A percentile compares a stretch with the other conserved stretches of the same genome.
Conservation (phyloP, 2,329 filamentous ascomycete genomes). For the Nemania sp. region DNA sequence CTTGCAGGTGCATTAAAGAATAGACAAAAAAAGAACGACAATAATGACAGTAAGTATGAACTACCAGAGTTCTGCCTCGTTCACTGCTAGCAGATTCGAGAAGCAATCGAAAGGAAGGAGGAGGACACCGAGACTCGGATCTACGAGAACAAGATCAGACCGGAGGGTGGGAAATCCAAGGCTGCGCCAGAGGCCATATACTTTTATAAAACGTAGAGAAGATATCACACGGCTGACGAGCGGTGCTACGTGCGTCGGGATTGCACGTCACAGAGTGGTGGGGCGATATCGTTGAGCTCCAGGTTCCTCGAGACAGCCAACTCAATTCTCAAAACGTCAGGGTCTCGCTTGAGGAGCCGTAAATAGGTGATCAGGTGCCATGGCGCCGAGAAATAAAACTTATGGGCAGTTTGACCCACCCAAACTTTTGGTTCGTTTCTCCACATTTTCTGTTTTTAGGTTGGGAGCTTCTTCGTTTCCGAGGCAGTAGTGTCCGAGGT, state of each 20-base stretch:
- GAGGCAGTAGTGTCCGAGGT: constrained; percentile 34
- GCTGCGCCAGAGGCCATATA: constrained; percentile 22
- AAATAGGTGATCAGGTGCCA: constrained; percentile 18
- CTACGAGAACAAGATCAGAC: constrained; percentile 38
- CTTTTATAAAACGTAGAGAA: constrained; percentile 23
- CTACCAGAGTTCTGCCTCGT: constrained; percentile 49
- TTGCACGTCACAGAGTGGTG: constrained; percentile 29
- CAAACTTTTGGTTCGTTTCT: constrained; percentile 26
- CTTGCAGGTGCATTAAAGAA: background rate
- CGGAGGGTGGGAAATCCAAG: constrained; percentile 28
- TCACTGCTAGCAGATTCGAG: constrained; percentile 29
- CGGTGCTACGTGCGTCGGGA: constrained; percentile 27
- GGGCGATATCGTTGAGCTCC: constrained; percentile 33
- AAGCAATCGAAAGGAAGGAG: constrained; percentile 17
- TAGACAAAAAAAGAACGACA: background rate
- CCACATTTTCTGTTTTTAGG: constrained; percentile 34
- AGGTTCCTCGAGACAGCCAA: constrained; percentile 16
- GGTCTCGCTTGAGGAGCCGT: constrained; percentile 6
- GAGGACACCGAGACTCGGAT: constrained; percentile 36
- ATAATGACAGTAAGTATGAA: background rate
- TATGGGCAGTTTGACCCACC: constrained; percentile 36
- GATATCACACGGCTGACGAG: constrained; percentile 25
- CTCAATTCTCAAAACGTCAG: constrained; percentile 14
- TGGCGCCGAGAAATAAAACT: constrained; percentile 14
- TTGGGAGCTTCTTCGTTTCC: constrained; percentile 26